These are phyloP conservation scores for Simmondsia chinensis DNA, from an alignment of 148 eudicot species.

Conservation along the genomic window DNA sequence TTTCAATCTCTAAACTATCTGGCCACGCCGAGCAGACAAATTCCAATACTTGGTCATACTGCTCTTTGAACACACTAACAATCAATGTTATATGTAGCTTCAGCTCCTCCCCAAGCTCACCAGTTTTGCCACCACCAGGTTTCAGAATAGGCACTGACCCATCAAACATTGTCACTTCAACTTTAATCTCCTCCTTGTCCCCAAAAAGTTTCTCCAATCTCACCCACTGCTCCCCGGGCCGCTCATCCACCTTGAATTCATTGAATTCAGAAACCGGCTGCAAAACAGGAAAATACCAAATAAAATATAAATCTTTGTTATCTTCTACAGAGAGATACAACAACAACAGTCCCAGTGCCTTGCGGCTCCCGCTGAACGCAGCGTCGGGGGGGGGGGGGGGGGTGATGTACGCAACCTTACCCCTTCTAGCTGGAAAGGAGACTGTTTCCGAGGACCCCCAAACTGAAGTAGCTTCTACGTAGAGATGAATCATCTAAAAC, in stretches of 20 bases:
- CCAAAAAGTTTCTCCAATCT: conserved; percentile 53
- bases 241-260: conserved; percentile 52
- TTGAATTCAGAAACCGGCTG: conserved; percentile 46
- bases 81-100: conserved; percentile 56
- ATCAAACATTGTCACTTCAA: conserved; percentile 88
- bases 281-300: conserved; percentile 9
- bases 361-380: too few species aligned
- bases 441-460: too few species aligned
- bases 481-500: too few species aligned
- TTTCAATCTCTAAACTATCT: conserved; percentile 49
- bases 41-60: conserved; percentile 42
- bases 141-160: conserved; percentile 44
- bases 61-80: conserved; percentile 54
- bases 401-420: too few species aligned
- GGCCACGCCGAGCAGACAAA: conserved; percentile 92
- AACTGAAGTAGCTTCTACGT: too few species aligned
- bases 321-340: too few species aligned
- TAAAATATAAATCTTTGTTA: not conserved
- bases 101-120: conserved; percentile 36
- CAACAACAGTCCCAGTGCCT: too few species aligned
- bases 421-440: too few species aligned
- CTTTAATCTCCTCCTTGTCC: conserved; percentile 63
- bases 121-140: conserved; percentile 23
- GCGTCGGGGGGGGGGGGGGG: too few species aligned
- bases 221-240: conserved; percentile 88